Conservation (phyloP, 495 filamentous ascomycete species). For the Hypoxylon rickii region DNA sequence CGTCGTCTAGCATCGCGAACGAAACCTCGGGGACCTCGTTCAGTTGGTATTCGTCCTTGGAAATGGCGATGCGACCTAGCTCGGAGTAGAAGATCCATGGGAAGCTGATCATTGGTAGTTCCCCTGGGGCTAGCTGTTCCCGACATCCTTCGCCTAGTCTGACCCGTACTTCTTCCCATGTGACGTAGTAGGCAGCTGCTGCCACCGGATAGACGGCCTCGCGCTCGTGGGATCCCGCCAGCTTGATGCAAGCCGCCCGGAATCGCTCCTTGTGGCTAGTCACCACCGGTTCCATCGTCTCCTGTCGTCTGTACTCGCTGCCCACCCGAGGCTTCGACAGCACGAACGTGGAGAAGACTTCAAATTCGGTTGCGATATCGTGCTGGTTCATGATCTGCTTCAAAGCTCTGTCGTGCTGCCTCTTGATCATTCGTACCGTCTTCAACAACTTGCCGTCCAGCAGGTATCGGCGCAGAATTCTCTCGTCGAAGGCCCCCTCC, state of each 20-base stretch:
- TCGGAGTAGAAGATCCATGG: slow-evolving; percentile 84
- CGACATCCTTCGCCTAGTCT: slow-evolving; percentile 26
- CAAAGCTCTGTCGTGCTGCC: slow-evolving; percentile 75
- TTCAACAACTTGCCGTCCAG: slow-evolving; percentile 58
- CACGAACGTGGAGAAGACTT: slow-evolving; percentile 85
- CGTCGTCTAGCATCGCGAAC: slow-evolving; percentile 11
- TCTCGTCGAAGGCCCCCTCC: slow-evolving; percentile 71
- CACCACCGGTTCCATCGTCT: slow-evolving; percentile 73
- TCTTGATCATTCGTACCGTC: slow-evolving; percentile 68
- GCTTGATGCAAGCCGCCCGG: slow-evolving; percentile 63
- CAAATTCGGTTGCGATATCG: slow-evolving; percentile 86
- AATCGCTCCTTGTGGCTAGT: slow-evolving; percentile 67
- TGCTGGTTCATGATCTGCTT: slow-evolving; percentile 83
- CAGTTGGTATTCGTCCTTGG: slow-evolving; percentile 21
- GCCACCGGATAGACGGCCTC: slow-evolving; percentile 68
- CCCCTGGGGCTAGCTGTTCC: slow-evolving; percentile 32
- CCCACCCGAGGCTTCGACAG: slow-evolving; percentile 67
- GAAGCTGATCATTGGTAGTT: slow-evolving; percentile 85
- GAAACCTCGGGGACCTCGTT: slow-evolving; percentile 24
- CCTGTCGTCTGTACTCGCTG: slow-evolving; percentile 83
- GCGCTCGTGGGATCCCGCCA: slow-evolving; percentile 61
- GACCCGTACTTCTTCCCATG: slow-evolving; percentile 66
- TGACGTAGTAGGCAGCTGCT: slow-evolving; percentile 85
- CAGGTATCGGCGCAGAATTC: slow-evolving; percentile 70
- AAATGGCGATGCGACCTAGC: slow-evolving; percentile 71